Evolutionary conservation across 23 red algal genomes (phyloP), one percentile per base, ranked within the genome.

Genomic region (Gracilaria domingensis): DNA sequence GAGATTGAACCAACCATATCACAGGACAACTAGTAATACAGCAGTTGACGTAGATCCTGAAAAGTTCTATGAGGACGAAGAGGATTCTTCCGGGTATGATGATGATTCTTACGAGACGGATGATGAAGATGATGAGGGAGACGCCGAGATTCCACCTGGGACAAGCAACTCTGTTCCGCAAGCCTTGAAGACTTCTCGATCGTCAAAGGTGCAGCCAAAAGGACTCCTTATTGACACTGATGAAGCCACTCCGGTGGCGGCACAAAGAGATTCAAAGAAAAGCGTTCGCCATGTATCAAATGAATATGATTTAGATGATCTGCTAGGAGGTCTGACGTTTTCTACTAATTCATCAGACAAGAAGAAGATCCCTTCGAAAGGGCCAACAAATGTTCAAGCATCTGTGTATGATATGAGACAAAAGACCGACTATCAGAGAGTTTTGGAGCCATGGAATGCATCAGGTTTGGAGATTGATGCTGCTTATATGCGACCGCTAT

Each of bases 21-120:
- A 75, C 1, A 40, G 21, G 20, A 75, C 49, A 3, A 59, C 37
- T n/a, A 4, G 7, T 1, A 56, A 56, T 23, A 81, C 32, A 59
- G 26, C 56, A 5, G 88, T 75, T 53, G 42, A 85, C 53, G 53
- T 93, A 13, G 90, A 93, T 66, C 90, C 90, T 21, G 90, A 93
- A 62, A 62, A 32, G 32, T 93, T 93, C 70, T 93, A 93, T 53
- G 80, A 40, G 14, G 79, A 76, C 21, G 90, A 93, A 30, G 35
- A 23, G 21, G 69, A 75, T 8, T 40, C 35, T 25, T 75, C 69
- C 4, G 35, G 7, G 69, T 75, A 45, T 60, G 79, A 74, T 61
- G 82, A 75, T 48, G 79, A 83, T 18, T 50, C 51, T 32, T 62
- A 47, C 8, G 54, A 76, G 14, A 36, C 79, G 57, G 59, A 81